phyloP scores from a whole-genome alignment of 768 basidiomycete genomes.

The Russula lepida region DNA sequence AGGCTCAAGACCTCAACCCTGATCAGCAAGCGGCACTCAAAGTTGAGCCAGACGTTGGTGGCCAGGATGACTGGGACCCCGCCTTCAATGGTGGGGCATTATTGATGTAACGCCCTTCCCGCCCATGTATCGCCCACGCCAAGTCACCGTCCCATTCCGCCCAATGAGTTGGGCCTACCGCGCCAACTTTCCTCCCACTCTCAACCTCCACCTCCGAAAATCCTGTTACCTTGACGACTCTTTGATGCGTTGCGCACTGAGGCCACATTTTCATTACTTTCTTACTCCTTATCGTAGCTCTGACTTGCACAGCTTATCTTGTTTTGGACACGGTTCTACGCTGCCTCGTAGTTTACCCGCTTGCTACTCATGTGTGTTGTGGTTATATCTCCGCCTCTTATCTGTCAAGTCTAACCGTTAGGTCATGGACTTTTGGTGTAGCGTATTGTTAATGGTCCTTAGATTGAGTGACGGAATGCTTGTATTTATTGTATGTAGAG shows the following conservation, averaged over 20 bases:
- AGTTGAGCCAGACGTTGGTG: slow-evolving; percentile 1
- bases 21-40: slow-evolving; percentile 5
- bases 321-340: neutral
- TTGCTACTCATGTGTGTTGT: slow-evolving; percentile 1
- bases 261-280: neutral
- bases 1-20: slow-evolving; percentile 30
- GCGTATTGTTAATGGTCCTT: slow-evolving; percentile 15
- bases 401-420: neutral
- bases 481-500: slow-evolving; percentile 21
- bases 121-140: neutral
- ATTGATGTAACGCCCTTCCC: neutral
- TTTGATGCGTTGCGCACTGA: neutral
- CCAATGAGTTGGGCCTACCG: neutral
- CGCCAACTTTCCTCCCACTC: neutral
- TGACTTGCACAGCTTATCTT: slow-evolving; percentile 3
- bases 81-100: neutral
- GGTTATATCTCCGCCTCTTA: neutral
- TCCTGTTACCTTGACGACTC: neutral
- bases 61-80: slow-evolving; percentile 1
- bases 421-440: slow-evolving; percentile 10
- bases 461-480: slow-evolving; percentile 12
- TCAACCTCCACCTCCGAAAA: neutral
- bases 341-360: slow-evolving; percentile 1
- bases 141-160: neutral
- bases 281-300: neutral